Base-by-base conservation (phyloP, 164 flowering plant genomes). In the Chimonanthus salicifolius region DNA sequence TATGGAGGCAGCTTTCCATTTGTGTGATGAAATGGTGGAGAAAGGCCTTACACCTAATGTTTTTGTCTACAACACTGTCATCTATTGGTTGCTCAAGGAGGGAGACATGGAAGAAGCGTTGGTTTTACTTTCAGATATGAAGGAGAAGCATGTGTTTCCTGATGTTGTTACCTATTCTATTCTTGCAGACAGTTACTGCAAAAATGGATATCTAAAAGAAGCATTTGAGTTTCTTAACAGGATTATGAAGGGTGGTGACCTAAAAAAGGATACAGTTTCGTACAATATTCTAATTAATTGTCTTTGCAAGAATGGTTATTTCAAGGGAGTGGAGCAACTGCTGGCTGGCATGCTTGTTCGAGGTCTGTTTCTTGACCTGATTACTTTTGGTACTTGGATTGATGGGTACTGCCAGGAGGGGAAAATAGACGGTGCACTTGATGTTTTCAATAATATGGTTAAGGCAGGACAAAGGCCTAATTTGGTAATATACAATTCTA, bases 81-180 rank as follows among this genome's bases (percentile, higher is more conserved):
- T 86, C 51, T 70, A 86, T 71, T 75, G 81, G 83, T 78, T 86
- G 72, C 82, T 49, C 71, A 76, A 58, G 70, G 83, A 86, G 74
- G 88, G 87, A 72, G 87, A 86, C 71, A 13, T 78, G 18, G 74
- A 77, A 68, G 87, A 71, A 73, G 87, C 84, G 69, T 81, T 72
- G 6, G 62, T 69, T 49, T 44, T 84, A 45, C 75, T 86, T 4
- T 76, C 82, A 45, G 83, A 84, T 75, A 84, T 86, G 88, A 74
- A 74, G 67, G 78, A 84, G 9, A 84, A 72, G 64, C 46, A 50
- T 72, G 70, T 86, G n/a, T 47, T 13, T 62, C 82, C 80, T 20
- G 87, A 86, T 76, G 49, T 64, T 13, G 78, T 79, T 71, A 84
- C 87, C 2, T 78, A 80, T 66, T 81, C 88, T 62, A 80, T 83